phyloP scores from a whole-genome alignment of 345 rosid species.

The Salix arbutifolia region DNA sequence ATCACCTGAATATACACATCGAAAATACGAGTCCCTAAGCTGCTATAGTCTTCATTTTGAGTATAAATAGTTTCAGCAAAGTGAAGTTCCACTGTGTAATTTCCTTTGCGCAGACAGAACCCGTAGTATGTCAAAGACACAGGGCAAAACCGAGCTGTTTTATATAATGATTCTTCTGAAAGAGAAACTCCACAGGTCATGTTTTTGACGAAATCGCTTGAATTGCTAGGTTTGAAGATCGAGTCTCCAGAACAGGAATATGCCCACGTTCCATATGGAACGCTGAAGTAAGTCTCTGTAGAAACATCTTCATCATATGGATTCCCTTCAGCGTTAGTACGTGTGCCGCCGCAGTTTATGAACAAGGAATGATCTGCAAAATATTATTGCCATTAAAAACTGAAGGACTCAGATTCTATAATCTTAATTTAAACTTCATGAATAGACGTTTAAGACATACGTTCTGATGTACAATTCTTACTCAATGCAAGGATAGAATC shows the following conservation, averaged over 20 bases:
- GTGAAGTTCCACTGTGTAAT: slow-evolving; percentile 18
- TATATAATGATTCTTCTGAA: background rate
- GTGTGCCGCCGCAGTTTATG: slow-evolving; percentile 21
- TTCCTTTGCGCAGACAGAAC: slow-evolving; percentile 19
- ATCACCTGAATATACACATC: slow-evolving; percentile 26
- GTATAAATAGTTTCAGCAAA: slow-evolving; percentile 17
- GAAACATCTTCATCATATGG: slow-evolving; percentile 11
- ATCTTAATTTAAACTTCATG: background rate
- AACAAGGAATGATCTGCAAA: slow-evolving; percentile 17
- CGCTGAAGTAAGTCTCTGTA: background rate
- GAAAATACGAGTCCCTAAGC: slow-evolving; percentile 16
- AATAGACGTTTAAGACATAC: background rate
- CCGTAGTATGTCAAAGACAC: slow-evolving; percentile 22
- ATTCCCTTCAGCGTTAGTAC: background rate
- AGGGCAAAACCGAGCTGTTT: slow-evolving; percentile 23
- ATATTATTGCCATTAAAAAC: background rate
- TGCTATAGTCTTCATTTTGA: slow-evolving; percentile 7
- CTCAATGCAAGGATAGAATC: background rate
- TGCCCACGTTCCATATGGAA: slow-evolving; percentile 16
- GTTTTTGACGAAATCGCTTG: background rate
- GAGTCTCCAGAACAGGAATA: slow-evolving; percentile 17
- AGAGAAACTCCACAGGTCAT: slow-evolving; percentile 8
- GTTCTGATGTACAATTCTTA: background rate
- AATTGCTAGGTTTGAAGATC: background rate
- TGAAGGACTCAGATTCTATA: background rate